A percentile compares a stretch with the other conserved stretches of the same genome.
phyloP scores from a whole-genome alignment of 2,329 filamentous ascomycete genomes.

The Aureobasidium namibiae region DNA sequence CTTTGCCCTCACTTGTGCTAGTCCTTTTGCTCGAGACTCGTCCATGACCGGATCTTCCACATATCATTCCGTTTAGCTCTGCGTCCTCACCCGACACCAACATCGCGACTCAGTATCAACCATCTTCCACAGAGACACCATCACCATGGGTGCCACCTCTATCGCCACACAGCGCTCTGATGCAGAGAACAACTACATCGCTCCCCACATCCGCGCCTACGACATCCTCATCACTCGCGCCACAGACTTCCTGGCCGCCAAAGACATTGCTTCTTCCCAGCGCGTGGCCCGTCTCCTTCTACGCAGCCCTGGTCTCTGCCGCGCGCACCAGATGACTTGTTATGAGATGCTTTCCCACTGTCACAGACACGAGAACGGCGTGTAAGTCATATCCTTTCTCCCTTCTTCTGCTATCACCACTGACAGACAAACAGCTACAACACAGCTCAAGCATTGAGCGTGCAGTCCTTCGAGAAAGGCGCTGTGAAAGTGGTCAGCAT shows the following conservation, averaged over 20 bases:
- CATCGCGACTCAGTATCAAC: background rate
- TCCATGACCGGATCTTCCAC: background rate
- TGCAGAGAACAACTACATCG: background rate
- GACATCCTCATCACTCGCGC: background rate
- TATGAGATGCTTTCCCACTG: background rate
- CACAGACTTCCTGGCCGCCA: background rate
- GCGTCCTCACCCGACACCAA: background rate
- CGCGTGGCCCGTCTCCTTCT: background rate
- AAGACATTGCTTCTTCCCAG: background rate
- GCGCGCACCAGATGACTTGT: background rate
- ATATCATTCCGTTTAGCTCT: background rate
- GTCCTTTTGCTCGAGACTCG: background rate
- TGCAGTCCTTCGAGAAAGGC: background rate
- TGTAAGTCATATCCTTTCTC: background rate
- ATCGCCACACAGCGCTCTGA: background rate
- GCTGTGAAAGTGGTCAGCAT: background rate
- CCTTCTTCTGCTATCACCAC: background rate
- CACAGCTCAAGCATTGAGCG: background rate
- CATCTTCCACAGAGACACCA: background rate
- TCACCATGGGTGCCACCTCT: background rate
- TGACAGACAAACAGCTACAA: background rate
- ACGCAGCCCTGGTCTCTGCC: background rate
- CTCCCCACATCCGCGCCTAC: background rate
- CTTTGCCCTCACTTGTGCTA: background rate
- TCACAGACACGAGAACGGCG: too few species aligned